A percentile compares a stretch with the other conserved stretches of the same genome.
phyloP scores from a whole-genome alignment of 805 yeast genomes.

The Cyberlindnera saturnus region DNA sequence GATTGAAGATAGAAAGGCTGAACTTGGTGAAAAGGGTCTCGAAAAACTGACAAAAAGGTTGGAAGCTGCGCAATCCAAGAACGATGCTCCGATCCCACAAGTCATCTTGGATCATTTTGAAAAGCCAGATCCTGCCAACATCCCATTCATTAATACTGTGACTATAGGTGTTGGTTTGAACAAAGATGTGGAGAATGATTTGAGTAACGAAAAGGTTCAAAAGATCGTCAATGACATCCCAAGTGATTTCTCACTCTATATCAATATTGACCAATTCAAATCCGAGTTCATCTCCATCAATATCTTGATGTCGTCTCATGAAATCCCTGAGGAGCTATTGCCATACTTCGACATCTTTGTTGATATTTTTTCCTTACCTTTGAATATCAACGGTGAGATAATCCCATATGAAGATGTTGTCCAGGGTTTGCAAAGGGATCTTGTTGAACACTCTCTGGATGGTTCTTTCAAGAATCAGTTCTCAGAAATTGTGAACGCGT shows the following conservation, averaged over 20 bases:
- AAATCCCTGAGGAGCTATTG: slow-evolving; percentile 44
- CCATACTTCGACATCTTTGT: slow-evolving; percentile 62
- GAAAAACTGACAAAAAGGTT: slow-evolving; percentile 43
- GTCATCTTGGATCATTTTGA: slow-evolving; percentile 55
- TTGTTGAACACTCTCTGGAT: slow-evolving; percentile 52
- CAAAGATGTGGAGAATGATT: slow-evolving; percentile 27
- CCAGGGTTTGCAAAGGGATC: slow-evolving; percentile 62
- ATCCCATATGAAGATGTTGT: slow-evolving; percentile 75
- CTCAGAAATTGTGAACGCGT: slow-evolving; percentile 60
- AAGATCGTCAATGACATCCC: slow-evolving; percentile 31
- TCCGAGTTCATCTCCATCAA: slow-evolving; percentile 75
- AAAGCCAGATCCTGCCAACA: slow-evolving; percentile 68
- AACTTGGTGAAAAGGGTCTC: slow-evolving; percentile 58
- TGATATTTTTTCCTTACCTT: slow-evolving; percentile 68
- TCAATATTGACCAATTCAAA: slow-evolving; percentile 74
- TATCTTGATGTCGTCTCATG: slow-evolving; percentile 51
- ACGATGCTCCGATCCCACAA: slow-evolving; percentile 75
- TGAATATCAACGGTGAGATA: slow-evolving; percentile 52
- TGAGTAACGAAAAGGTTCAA: slow-evolving; percentile 23
- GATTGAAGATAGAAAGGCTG: slow-evolving; percentile 40
- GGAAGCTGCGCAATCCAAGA: slow-evolving; percentile 55
- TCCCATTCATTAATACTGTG: slow-evolving; percentile 62
- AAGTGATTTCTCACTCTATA: slow-evolving; percentile 51
- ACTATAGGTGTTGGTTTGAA: slow-evolving; percentile 57
- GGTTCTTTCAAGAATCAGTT: slow-evolving; percentile 55